Conservation (phyloP, 1,284 basidiomycete species). For the Moniliella sp. region DNA sequence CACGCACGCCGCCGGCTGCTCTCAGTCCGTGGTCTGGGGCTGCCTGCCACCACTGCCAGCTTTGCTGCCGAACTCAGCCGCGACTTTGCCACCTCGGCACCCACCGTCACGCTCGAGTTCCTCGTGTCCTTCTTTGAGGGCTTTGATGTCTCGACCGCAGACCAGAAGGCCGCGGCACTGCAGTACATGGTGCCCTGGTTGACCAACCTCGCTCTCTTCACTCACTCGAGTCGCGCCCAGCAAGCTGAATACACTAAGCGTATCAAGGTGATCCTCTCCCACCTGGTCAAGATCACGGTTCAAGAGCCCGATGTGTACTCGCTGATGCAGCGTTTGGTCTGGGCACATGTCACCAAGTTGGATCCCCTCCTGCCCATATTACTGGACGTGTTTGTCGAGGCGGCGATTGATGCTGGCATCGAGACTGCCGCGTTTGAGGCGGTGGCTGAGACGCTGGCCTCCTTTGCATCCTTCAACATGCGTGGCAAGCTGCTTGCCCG, state of each 20-base stretch:
- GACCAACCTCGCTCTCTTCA: slow-evolving; percentile 22
- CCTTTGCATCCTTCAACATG: slow-evolving; percentile 23
- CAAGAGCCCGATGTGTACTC: slow-evolving; percentile 25
- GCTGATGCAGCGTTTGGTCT: slow-evolving; percentile 25
- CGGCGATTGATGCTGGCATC: slow-evolving; percentile 25
- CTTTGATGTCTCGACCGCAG: slow-evolving; percentile 15
- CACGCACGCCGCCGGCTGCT: slow-evolving; percentile 18
- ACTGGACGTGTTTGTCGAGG: slow-evolving; percentile 23
- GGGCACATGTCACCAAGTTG: slow-evolving; percentile 23
- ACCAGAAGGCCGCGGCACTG: slow-evolving; percentile 21
- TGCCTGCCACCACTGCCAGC: slow-evolving; percentile 22
- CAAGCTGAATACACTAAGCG: slow-evolving; percentile 19
- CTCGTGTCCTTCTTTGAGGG: slow-evolving; percentile 27
- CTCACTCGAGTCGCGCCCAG: slow-evolving; percentile 19
- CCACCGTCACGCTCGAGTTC: slow-evolving; percentile 25
- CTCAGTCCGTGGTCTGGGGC: slow-evolving; percentile 15
- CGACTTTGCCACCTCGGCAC: slow-evolving; percentile 23
- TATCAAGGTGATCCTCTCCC: slow-evolving; percentile 25
- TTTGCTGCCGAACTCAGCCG: slow-evolving; percentile 23
- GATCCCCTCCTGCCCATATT: slow-evolving; percentile 23
- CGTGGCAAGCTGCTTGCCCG: slow-evolving; percentile 24
- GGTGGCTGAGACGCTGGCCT: slow-evolving; percentile 28
- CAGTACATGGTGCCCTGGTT: slow-evolving; percentile 27
- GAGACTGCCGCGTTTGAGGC: slow-evolving; percentile 23
- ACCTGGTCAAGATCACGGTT: slow-evolving; percentile 24